Base-by-base conservation (phyloP, 2,329 filamentous ascomycete species). In the Myrmaecium sp. region DNA sequence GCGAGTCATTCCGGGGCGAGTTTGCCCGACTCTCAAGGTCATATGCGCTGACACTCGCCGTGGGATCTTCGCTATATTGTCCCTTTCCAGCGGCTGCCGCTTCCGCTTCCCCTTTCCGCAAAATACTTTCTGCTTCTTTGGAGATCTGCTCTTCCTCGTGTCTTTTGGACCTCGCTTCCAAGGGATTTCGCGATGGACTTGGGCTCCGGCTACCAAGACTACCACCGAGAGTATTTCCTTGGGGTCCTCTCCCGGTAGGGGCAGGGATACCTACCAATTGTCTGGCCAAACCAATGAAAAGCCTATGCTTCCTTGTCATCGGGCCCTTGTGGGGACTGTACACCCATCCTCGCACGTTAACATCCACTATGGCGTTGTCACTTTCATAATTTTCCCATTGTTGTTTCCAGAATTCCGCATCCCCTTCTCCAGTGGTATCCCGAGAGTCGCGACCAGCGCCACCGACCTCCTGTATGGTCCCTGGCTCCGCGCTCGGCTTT, bases 261-360 rank as follows among this genome's bases (percentile, higher is more conserved):
- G 74, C 68, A 16, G 83, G 76, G 18, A 98, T 72, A 0, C 89
- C 89, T 39, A 83, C 92, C 21, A 98, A 57, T 41, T 89, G 77
- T 28, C 84, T 67, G 9, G 86, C 86, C 14, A 95, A 61, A 1
- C 84, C 81, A 28, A 98, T 71, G 41, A 94, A 61, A 33, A 95
- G 61, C 19, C 89, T 69, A 42, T 94, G 91, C 42, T 82, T 82
- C 38, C 84, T 68, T 14, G 70, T 86, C 66, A 94, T 73, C 4
- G 81, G 83, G 0, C 82, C 83, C 37, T 65, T 66, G 42, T 86
- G 80, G 11, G 86, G 86, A 20, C 73, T 71, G 50, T 93, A 98
- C 27, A 95, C 69, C 89, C 91, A 98, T 9, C 89, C 89, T 38
- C 86, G 68, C 14, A 98, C 81, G 47, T 98, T 86, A 5, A 95